Percentiles rank a stretch among this genome's conserved stretches.
Evolutionary conservation across 768 basidiomycete species (phyloP).

Genomic region (Leucocoprinus leucothites): DNA sequence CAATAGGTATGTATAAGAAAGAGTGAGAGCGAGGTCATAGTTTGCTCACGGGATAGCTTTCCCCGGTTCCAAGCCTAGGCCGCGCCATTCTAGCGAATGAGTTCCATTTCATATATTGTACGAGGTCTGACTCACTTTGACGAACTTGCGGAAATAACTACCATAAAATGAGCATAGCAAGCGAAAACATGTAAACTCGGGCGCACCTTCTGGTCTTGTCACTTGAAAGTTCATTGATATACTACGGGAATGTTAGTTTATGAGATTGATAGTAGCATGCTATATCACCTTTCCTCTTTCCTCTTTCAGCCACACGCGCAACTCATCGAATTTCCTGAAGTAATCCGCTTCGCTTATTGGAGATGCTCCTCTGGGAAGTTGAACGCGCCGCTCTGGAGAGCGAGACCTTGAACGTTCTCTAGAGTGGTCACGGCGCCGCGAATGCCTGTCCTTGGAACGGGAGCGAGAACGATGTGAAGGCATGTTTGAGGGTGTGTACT

Average conservation of each 20-base stretch:
- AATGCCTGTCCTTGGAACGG: conserved; percentile 21
- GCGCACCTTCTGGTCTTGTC: conserved; percentile 75
- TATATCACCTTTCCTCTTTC: conserved; percentile 40
- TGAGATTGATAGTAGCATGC: not conserved
- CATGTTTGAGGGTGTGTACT: conserved; percentile 19
- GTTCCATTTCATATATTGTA: conserved; percentile 4
- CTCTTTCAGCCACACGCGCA: conserved; percentile 83
- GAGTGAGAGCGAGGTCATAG: not conserved
- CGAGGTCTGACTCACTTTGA: conserved; percentile 50
- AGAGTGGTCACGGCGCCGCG: conserved; percentile 20
- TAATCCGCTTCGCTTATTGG: conserved; percentile 82
- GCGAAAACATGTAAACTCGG: conserved; percentile 14
- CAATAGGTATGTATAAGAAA: not conserved
- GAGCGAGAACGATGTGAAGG: conserved; percentile 36
- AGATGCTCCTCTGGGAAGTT: conserved; percentile 54
- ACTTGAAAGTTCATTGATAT: conserved; percentile 82
- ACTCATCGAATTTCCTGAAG: conserved; percentile 85
- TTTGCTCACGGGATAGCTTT: conserved; percentile 55
- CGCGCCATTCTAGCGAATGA: conserved; percentile 2
- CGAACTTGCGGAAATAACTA: conserved; percentile 92
- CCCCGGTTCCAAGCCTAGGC: conserved; percentile 79
- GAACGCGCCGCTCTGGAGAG: conserved; percentile 39
- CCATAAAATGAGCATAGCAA: conserved; percentile 26
- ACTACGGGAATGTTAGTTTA: conserved; percentile 38
- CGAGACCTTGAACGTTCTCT: conserved; percentile 36